Evolutionary conservation across 2,329 filamentous ascomycete genomes (phyloP).

Genomic region (Fusarium verrucosum): DNA sequence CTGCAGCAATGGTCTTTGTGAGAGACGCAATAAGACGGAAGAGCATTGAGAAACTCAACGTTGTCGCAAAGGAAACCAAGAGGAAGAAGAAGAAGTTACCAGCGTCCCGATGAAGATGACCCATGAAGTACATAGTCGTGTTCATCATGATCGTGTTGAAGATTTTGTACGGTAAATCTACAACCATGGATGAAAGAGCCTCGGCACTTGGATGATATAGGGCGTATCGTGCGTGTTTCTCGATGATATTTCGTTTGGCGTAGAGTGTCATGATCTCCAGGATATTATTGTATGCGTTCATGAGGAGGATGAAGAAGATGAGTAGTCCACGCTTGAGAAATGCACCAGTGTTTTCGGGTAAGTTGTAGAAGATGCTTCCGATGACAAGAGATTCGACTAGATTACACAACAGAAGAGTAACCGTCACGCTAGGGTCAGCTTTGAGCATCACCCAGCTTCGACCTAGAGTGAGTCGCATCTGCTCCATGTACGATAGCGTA

Average conservation of each 20-base stretch:
- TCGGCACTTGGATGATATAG: constrained; percentile 47
- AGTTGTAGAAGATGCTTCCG: constrained; percentile 39
- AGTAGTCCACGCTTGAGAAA: constrained; percentile 26
- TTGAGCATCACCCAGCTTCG: constrained; percentile 39
- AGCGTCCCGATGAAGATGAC: constrained; percentile 68
- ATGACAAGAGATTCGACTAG: constrained; percentile 36
- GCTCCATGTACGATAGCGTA: constrained; percentile 34
- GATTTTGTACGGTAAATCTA: constrained; percentile 40
- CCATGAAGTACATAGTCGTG: constrained; percentile 70
- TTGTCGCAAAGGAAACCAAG: constrained; percentile 61
- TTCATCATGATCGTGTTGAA: constrained; percentile 52
- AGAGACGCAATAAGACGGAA: constrained; percentile 54
- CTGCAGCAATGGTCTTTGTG: constrained; percentile 41
- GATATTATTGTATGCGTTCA: constrained; percentile 41
- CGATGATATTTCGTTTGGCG: constrained; percentile 46
- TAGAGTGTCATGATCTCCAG: constrained; percentile 44
- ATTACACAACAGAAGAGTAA: constrained; percentile 36
- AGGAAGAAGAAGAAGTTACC: constrained; percentile 60
- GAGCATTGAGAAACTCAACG: constrained; percentile 71
- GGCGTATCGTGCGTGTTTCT: constrained; percentile 49
- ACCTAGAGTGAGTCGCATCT: constrained; percentile 31
- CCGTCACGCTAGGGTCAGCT: constrained; percentile 33
- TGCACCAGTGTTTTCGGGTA: constrained; percentile 4
- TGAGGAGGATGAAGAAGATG: constrained; percentile 36
- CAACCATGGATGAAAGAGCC: constrained; percentile 38